phyloP scores from a whole-genome alignment of 148 eudicot species.

The Talinum fruticosum region DNA sequence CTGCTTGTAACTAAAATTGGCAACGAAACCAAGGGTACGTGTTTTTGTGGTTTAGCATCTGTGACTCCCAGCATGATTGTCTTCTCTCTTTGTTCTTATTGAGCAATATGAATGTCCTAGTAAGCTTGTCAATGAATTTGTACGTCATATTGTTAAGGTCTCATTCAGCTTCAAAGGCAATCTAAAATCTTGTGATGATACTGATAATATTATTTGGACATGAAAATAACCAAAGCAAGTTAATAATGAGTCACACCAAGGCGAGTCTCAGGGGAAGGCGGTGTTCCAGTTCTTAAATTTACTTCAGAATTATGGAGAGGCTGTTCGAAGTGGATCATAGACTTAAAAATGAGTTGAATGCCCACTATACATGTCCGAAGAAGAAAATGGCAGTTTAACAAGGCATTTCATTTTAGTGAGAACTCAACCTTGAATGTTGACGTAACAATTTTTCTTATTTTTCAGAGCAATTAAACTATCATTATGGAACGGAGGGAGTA shows the following conservation, averaged over 20 bases:
- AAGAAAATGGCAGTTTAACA: neutral
- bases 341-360: neutral
- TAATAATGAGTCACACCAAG: neutral
- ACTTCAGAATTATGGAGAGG: neutral
- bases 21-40: neutral
- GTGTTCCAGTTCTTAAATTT: neutral
- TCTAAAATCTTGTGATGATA: neutral
- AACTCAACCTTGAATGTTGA: neutral
- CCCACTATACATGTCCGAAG: neutral
- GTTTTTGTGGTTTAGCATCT: neutral
- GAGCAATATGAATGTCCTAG: neutral
- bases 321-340: neutral
- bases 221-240: neutral
- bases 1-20: neutral
- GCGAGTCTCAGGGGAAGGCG: neutral
- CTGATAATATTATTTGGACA: neutral
- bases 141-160: neutral
- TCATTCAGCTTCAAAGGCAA: neutral
- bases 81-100: neutral
- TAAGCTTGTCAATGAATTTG: neutral
- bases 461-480: neutral
- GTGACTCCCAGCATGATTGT: neutral
- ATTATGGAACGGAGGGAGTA: neutral
- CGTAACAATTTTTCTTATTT: neutral
- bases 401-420: neutral